Base-by-base conservation (phyloP, 2,329 filamentous ascomycete genomes). In the Sclerotinia subarctica region DNA sequence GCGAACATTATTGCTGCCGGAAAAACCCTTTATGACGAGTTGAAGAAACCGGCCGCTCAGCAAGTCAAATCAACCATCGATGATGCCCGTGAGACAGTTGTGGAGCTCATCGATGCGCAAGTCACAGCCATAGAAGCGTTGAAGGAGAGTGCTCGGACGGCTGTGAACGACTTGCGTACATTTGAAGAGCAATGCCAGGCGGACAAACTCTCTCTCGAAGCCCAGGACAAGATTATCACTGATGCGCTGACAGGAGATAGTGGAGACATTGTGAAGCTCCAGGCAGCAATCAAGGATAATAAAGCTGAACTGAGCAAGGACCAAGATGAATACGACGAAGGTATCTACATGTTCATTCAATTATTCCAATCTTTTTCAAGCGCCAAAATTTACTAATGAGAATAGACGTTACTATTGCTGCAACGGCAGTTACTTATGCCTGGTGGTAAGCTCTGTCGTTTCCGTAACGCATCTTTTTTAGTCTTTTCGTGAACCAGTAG, bases 361-460 rank as follows among this genome's bases (percentile, higher is more conserved):
- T 42, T 15, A 32, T 54, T 3, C 52, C 29, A 17, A 7, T 54
- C 52, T 38, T 17, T n/a, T 24, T 24, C 24, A 17, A 13, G 6
- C n/a, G 13, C 4, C 15, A 38, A 42, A 2, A 57, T 11, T 57
- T 13, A 42, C 32, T 57, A 42, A 57, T 42, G 10, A 57, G 7
- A 42, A 42, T 24, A 57, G 54, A 57, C 21, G 19, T 57, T n/a
- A 57, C 10, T n/a, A 57, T 57, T 57, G 54, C 54, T 13, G 32
- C 54, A 57, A 57, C 54, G 21, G 54, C 54, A 4, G 2, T 57
- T 57, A 17, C 19, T 21, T 57, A 57, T 42, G 32, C 5, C 10
- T 57, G 32, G 32, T 57, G 32, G 32, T 57, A 1, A 42, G 54
- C 21, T 57, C 4, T 42, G 5, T 24, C 10, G 1, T 21, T 38